Percentiles rank a stretch among this genome's conserved stretches.
Conservation (phyloP, 164 flowering plant species). For the Hamamelis virginiana region DNA sequence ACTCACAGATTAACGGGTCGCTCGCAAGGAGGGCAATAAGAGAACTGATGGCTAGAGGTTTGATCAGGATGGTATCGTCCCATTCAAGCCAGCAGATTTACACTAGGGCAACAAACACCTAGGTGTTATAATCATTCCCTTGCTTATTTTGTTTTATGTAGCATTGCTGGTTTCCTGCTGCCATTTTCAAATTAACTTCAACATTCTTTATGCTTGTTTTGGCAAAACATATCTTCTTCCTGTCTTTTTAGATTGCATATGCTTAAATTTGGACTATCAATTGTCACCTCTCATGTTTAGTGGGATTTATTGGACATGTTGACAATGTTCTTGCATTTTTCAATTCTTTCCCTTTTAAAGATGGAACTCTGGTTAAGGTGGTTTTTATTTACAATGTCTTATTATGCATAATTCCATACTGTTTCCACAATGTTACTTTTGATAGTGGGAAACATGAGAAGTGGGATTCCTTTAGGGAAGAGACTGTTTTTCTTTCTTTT, state of each 20-base stretch:
- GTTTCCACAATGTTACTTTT: no score
- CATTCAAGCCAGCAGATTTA: constrained; percentile 35
- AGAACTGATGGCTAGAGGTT: constrained; percentile 29
- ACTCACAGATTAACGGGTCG: constrained; percentile 22
- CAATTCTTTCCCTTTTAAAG: no score
- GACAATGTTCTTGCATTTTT: background rate
- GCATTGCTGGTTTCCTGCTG: background rate
- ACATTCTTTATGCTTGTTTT: background rate
- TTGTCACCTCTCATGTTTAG: background rate
- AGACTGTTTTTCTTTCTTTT: no score
- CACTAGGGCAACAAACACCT: constrained; percentile 31
- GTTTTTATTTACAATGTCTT: no score
- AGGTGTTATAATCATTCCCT: background rate
- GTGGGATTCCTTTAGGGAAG: no score
- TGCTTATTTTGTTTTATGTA: background rate
- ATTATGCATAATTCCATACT: no score
- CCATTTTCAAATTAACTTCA: background rate
- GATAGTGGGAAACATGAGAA: no score
- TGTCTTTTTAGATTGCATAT: background rate
- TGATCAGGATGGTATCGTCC: constrained; percentile 30
- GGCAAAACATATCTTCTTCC: background rate
- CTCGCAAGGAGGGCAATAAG: constrained; percentile 32
- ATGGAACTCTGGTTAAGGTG: no score
- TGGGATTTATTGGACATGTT: background rate
- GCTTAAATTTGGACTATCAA: background rate